These are phyloP conservation scores for Rhodotorula graminis DNA, from an alignment of 768 basidiomycete species.

Conservation along the genomic window DNA sequence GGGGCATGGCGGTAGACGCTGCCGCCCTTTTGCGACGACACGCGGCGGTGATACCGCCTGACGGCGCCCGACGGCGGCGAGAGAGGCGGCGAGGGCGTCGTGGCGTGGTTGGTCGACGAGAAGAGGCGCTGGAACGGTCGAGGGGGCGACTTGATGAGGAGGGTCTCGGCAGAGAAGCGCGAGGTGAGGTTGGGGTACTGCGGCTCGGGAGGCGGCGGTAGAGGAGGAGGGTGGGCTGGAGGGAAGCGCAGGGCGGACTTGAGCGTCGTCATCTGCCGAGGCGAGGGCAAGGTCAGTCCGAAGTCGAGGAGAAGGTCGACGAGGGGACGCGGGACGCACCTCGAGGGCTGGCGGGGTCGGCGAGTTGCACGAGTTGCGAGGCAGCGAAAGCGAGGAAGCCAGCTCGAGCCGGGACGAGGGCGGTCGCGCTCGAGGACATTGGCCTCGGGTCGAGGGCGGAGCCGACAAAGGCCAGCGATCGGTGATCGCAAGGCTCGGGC, in stretches of 20 bases:
- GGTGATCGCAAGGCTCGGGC: too few relatives aligned
- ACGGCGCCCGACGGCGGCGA: background rate
- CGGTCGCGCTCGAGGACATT: background rate
- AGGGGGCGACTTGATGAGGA: constrained; percentile 12
- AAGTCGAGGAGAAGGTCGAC: too few relatives aligned
- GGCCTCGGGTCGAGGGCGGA: background rate
- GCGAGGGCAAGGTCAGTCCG: background rate
- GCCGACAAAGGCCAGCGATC: background rate
- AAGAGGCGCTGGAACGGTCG: constrained; percentile 22
- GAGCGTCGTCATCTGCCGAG: constrained; percentile 14
- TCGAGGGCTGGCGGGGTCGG: background rate
- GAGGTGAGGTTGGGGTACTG: constrained; percentile 4
- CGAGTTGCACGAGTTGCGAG: background rate
- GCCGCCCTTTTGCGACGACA: background rate
- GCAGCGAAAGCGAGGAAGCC: background rate
- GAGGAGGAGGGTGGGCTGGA: background rate
- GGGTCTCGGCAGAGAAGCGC: constrained; percentile 34
- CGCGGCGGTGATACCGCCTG: background rate
- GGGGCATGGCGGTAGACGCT: constrained; percentile 3
- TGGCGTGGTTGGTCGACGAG: background rate
- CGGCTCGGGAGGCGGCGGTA: background rate
- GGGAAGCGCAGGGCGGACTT: constrained; percentile 28
- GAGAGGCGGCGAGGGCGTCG: background rate
- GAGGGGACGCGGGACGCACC: background rate
- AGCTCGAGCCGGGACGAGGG: too few relatives aligned